Evolutionary conservation across 2,329 filamentous ascomycete species (phyloP).

Genomic region (Trichoderma oligosporum): DNA sequence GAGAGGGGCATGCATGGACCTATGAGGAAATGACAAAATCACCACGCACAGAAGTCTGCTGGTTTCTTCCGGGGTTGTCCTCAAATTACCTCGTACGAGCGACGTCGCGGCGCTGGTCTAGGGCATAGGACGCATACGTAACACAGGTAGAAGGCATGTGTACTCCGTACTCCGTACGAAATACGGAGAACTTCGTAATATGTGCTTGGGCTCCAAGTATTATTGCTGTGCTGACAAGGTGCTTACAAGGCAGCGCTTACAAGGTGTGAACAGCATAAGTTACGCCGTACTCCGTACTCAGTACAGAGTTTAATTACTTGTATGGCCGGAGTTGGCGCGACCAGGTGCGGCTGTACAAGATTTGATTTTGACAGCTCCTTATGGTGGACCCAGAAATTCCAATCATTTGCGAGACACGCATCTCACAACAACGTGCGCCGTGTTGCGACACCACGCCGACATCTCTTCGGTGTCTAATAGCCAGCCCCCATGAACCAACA

Average conservation of each 20-base stretch:
- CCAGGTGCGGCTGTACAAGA: conserved; percentile 18
- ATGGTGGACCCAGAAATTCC: conserved; percentile 15
- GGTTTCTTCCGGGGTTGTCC: background rate
- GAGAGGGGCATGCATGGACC: background rate
- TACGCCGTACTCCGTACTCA: too few species aligned
- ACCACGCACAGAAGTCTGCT: background rate
- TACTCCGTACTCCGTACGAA: too few species aligned
- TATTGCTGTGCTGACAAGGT: background rate
- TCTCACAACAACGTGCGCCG: conserved; percentile 13
- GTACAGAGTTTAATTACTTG: too few species aligned
- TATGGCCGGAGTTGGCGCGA: background rate
- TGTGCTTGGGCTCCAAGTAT: too few species aligned
- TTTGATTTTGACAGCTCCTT: conserved; percentile 20
- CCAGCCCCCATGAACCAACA: background rate
- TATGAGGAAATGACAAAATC: conserved; percentile 1
- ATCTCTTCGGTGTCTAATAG: conserved; percentile 14
- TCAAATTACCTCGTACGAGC: conserved; percentile 17
- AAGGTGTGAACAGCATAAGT: background rate
- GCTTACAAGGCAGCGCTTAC: conserved; percentile 10
- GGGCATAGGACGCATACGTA: background rate
- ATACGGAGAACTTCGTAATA: too few species aligned
- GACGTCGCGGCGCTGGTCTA: background rate
- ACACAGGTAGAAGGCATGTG: background rate
- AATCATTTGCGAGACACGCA: conserved; percentile 3
- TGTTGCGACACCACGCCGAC: conserved; percentile 1